phyloP scores from a whole-genome alignment of 306 rosid species.

The Pyrus pyrifolia region DNA sequence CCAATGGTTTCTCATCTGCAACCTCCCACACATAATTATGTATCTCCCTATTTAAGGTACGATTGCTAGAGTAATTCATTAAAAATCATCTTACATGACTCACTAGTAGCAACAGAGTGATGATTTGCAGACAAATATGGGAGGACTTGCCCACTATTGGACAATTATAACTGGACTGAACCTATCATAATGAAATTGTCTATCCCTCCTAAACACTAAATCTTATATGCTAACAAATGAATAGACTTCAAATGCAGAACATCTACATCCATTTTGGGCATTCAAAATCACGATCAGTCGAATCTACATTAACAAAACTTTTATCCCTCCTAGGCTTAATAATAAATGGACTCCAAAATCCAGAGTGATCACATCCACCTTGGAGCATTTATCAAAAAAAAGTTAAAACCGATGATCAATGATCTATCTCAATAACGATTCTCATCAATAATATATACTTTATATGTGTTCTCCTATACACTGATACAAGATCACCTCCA shows the following conservation, averaged over 20 bases:
- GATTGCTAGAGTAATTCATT: neutral
- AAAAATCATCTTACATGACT: neutral
- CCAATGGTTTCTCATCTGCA: neutral
- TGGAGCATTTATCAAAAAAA: neutral
- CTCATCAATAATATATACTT: neutral
- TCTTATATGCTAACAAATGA: slow-evolving; percentile 9
- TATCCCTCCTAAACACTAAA: neutral
- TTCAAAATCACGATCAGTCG: neutral
- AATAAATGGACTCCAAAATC: neutral
- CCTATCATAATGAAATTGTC: neutral
- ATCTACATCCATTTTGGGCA: neutral
- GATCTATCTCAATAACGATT: neutral
- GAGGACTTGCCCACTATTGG: neutral
- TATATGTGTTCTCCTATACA: neutral
- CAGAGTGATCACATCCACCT: neutral
- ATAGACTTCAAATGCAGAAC: neutral
- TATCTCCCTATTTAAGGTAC: neutral
- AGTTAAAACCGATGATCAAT: neutral
- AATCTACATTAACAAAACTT: neutral
- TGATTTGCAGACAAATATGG: neutral
- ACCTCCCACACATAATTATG: neutral
- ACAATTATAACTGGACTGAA: neutral
- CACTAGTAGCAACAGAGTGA: neutral
- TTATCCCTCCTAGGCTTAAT: slow-evolving; percentile 1
- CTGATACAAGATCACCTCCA: neutral